phyloP scores from a whole-genome alignment of 805 yeast species.

The Maudiozyma barnettii region DNA sequence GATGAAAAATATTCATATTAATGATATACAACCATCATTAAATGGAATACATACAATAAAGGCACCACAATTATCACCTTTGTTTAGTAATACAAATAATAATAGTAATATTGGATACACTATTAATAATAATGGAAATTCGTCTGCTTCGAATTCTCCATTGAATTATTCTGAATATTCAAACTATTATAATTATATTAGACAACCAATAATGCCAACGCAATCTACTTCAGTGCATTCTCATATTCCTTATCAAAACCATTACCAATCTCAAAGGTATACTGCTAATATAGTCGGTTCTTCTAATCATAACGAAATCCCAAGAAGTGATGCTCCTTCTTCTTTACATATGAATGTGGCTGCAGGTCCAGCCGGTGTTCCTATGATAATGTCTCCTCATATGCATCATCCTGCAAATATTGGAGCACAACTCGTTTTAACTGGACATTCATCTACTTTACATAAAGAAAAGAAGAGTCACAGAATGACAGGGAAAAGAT shows the following conservation, averaged over 20 bases:
- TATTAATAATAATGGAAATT: too few species aligned
- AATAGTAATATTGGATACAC: too few species aligned
- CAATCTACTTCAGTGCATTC: neutral
- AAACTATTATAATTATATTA: conserved; percentile 1
- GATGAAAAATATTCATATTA: neutral
- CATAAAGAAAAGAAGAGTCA: neutral
- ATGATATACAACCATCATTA: neutral
- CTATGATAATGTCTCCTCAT: neutral
- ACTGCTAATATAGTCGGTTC: conserved; percentile 2
- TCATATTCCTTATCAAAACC: neutral
- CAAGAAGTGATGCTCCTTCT: neutral
- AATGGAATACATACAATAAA: neutral
- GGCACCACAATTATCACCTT: neutral
- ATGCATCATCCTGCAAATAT: neutral
- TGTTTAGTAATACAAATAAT: neutral
- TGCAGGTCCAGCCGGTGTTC: too few species aligned
- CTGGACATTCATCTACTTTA: too few species aligned
- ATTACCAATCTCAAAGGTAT: conserved; percentile 3
- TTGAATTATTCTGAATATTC: conserved; percentile 1
- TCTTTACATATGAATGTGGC: neutral
- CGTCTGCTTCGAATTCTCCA: neutral
- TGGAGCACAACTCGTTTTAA: too few species aligned
- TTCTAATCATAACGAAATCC: neutral
- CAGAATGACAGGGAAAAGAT: conserved; percentile 36
- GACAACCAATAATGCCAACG: neutral